Conservation (phyloP, 139 green algal species). For the Tetradesmus obliquus region DNA sequence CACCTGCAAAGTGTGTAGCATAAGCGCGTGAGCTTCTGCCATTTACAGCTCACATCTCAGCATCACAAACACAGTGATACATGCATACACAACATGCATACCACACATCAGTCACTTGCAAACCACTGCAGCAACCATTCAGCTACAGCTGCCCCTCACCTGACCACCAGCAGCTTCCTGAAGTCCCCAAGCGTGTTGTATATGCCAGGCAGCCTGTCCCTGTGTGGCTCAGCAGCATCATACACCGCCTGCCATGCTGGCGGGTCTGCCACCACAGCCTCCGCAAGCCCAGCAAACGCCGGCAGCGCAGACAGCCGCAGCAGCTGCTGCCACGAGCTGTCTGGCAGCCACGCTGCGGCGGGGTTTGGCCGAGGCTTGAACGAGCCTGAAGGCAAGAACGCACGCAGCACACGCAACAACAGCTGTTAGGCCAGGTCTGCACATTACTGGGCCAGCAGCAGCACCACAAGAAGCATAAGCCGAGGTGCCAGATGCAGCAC, state of each 20-base stretch:
- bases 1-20: constrained; percentile 45
- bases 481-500: neutral
- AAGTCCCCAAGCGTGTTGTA: constrained; percentile 48
- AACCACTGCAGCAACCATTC: no score
- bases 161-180: constrained; percentile 40
- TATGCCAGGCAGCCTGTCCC: constrained; percentile 57
- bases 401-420: neutral
- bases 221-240: constrained; percentile 69
- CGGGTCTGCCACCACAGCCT: constrained; percentile 54
- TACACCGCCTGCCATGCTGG: constrained; percentile 68
- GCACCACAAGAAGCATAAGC: neutral
- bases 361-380: constrained; percentile 65
- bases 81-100: neutral
- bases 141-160: neutral
- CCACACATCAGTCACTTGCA: neutral
- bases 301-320: constrained; percentile 26
- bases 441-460: neutral
- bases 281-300: constrained; percentile 54
- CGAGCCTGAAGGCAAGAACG: neutral
- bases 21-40: neutral
- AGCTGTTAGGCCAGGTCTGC: neutral
- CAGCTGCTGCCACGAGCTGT: constrained; percentile 54
- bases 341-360: constrained; percentile 73
- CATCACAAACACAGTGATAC: neutral
- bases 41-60: neutral